phyloP scores from a whole-genome alignment of 345 rosid genomes.

The Erodium maritimum region DNA sequence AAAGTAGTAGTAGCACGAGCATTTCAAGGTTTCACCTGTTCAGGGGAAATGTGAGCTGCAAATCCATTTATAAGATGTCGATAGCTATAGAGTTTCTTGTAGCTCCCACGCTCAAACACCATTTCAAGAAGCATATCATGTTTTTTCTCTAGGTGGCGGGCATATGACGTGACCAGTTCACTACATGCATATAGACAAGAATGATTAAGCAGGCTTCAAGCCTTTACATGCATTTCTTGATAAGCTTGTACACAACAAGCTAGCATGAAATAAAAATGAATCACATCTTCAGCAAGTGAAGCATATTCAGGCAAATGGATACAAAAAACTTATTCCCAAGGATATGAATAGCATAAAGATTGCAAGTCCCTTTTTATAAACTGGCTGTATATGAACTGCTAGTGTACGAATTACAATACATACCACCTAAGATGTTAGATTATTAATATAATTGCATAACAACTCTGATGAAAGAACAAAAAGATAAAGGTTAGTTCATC shows the following conservation, averaged over 20 bases:
- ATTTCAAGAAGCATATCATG: slow-evolving; percentile 86
- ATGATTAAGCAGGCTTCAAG: background rate
- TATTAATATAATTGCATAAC: too few relatives aligned
- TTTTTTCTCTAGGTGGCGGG: slow-evolving; percentile 72
- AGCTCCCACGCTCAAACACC: slow-evolving; percentile 66
- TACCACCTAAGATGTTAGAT: background rate
- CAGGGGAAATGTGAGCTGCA: slow-evolving; percentile 69
- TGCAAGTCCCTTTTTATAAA: background rate
- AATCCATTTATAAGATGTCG: slow-evolving; percentile 92
- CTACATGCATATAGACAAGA: slow-evolving; percentile 27
- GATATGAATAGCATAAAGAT: background rate
- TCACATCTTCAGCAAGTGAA: background rate
- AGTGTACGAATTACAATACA: background rate
- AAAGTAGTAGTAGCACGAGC: slow-evolving; percentile 1
- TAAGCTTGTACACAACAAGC: background rate
- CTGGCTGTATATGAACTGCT: background rate
- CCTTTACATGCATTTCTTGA: slow-evolving; percentile 1
- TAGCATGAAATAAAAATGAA: background rate
- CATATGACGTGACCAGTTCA: slow-evolving; percentile 71
- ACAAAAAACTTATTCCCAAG: background rate
- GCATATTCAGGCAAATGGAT: background rate
- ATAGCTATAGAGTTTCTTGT: slow-evolving; percentile 89
- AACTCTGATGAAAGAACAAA: too few relatives aligned
- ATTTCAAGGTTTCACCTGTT: slow-evolving; percentile 58
- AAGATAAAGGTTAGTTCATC: background rate